Percentiles rank a stretch among this genome's conserved stretches.
These are phyloP conservation scores for Haplosporangium sp. DNA, from an alignment of 371 early-diverging fungal genomes.

Conservation along the genomic window DNA sequence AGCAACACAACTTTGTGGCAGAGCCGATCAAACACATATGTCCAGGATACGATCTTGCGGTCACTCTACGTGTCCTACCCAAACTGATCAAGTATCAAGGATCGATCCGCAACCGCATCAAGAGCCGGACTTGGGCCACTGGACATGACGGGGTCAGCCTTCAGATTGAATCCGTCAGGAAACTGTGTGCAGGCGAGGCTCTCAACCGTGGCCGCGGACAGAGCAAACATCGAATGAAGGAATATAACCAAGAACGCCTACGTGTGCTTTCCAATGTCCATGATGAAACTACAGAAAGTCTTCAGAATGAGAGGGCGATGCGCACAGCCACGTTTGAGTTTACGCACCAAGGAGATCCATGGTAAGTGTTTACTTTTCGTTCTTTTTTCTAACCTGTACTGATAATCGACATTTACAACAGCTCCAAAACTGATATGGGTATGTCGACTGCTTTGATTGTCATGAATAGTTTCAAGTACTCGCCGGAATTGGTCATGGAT, in stretches of 20 bases:
- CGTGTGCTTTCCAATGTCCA: slow-evolving; percentile 45
- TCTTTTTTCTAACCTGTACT: background rate
- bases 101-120: slow-evolving; percentile 69
- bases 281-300: slow-evolving; percentile 47
- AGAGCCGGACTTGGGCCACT: slow-evolving; percentile 73
- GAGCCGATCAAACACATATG: slow-evolving; percentile 32
- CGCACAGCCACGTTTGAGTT: slow-evolving; percentile 60
- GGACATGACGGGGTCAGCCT: slow-evolving; percentile 84
- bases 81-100: slow-evolving; percentile 76
- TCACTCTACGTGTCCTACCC: slow-evolving; percentile 81
- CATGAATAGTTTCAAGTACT: slow-evolving; percentile 60
- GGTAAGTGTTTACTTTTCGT: slow-evolving; percentile 42
- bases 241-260: slow-evolving; percentile 33
- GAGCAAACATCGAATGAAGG: slow-evolving; percentile 47
- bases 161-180: slow-evolving; percentile 71
- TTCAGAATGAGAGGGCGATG: slow-evolving; percentile 46
- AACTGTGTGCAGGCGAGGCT: slow-evolving; percentile 49
- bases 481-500: slow-evolving; percentile 56
- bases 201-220: slow-evolving; percentile 46
- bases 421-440: no score
- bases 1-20: slow-evolving; percentile 43
- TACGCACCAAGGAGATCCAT: slow-evolving; percentile 58
- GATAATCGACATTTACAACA: background rate
- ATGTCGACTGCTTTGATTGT: no score
- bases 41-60: slow-evolving; percentile 70